Evolutionary conservation across 768 basidiomycete species (phyloP).

Genomic region (Pulveroboletus sp.): DNA sequence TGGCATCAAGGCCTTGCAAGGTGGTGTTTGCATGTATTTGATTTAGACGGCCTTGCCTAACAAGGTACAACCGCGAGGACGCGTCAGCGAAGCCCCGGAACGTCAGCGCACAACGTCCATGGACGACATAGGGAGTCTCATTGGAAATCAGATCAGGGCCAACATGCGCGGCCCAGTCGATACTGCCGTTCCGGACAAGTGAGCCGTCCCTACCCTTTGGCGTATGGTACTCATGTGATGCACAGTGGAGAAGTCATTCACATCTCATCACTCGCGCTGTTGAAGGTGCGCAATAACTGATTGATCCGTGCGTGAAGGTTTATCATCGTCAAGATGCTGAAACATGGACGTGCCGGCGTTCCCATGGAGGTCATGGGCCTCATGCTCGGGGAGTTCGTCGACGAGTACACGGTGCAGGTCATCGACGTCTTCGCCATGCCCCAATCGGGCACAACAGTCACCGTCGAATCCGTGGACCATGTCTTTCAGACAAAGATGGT

Average conservation of each 20-base stretch:
- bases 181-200: conserved; percentile 72
- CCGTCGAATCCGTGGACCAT: conserved; percentile 97
- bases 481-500: conserved; percentile 98
- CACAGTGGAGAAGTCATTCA: conserved; percentile 88
- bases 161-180: conserved; percentile 42
- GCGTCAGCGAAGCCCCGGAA: conserved; percentile 33
- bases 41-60: conserved; percentile 25
- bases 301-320: background rate
- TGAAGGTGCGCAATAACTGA: conserved; percentile 62
- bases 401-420: conserved; percentile 92
- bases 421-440: conserved; percentile 99
- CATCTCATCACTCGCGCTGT: conserved; percentile 92
- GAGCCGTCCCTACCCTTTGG: conserved; percentile 15
- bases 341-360: conserved; percentile 97
- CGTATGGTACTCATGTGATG: conserved; percentile 1
- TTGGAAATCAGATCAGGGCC: conserved; percentile 48
- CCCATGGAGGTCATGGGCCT: conserved; percentile 99
- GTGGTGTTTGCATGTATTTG: conserved; percentile 30
- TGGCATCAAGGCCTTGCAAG: background rate
- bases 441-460: conserved; percentile 94
- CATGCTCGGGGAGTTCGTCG: conserved; percentile 97
- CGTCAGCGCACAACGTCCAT: conserved; percentile 10
- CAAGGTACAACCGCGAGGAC: conserved; percentile 25
- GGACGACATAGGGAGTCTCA: conserved; percentile 48
- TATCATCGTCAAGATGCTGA: conserved; percentile 76